A percentile compares a stretch with the other conserved stretches of the same genome.
phyloP scores from a whole-genome alignment of 257 asterid species.

The Solanum ossicruentum region DNA sequence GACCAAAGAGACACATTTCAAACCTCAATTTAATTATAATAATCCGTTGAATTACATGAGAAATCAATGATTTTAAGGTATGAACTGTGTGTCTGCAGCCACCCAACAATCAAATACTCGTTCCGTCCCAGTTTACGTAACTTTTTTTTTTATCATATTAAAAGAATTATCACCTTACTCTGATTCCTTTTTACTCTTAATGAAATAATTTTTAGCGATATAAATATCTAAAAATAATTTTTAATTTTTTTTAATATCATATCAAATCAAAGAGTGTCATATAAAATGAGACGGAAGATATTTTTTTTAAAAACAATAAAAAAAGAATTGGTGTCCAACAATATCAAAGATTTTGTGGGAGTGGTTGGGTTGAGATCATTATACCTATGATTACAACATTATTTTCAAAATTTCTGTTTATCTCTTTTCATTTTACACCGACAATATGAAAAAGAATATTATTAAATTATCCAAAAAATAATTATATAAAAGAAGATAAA shows the following conservation, averaged over 20 bases:
- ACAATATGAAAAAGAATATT: neutral
- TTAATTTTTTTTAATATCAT: too few species aligned
- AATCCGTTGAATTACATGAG: conserved; percentile 4
- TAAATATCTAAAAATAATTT: too few species aligned
- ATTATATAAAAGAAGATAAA: too few species aligned
- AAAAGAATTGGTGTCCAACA: neutral
- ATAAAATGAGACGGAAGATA: too few species aligned
- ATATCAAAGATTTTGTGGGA: neutral
- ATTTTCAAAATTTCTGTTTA: neutral
- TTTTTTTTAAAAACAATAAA: neutral
- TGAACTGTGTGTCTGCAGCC: neutral
- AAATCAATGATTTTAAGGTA: conserved; percentile 1
- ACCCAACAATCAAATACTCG: neutral
- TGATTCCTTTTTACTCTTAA: too few species aligned
- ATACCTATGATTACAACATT: neutral
- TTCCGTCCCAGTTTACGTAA: too few species aligned
- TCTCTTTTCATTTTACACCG: neutral
- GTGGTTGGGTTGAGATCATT: conserved; percentile 3
- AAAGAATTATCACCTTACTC: too few species aligned
- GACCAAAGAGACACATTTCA: conserved; percentile 5
- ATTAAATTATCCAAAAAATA: neutral
- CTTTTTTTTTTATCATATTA: too few species aligned
- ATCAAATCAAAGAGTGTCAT: too few species aligned
- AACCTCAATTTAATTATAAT: neutral
- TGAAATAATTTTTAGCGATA: too few species aligned